Evolutionary conservation across 208 protist species (phyloP).

Genomic region (Naegleria lovaniensis): DNA sequence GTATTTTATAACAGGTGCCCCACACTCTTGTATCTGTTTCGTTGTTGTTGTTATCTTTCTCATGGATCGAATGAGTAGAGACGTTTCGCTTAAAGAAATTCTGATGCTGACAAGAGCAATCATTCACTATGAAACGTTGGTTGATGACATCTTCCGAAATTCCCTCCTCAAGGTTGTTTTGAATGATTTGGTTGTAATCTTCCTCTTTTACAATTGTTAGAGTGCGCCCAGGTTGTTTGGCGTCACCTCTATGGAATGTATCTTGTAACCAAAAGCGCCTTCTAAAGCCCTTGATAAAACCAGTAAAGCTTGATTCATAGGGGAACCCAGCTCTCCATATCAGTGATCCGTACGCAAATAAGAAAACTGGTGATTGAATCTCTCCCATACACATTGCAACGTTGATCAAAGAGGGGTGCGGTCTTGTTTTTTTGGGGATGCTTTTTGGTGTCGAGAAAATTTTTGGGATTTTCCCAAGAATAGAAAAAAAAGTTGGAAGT

Average conservation of each 20-base stretch:
- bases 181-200: not conserved
- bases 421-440: too few relatives aligned
- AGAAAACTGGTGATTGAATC: not conserved
- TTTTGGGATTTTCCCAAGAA: too few relatives aligned
- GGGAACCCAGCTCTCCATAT: slow-evolving; percentile 5
- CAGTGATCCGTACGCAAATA: not conserved
- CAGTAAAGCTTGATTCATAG: not conserved
- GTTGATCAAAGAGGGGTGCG: too few relatives aligned
- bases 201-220: not conserved
- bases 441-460: too few relatives aligned
- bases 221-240: not conserved
- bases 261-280: not conserved
- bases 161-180: not conserved
- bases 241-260: not conserved
- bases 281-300: not conserved
- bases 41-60: too few relatives aligned
- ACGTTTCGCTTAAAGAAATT: not conserved
- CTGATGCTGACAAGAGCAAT: not conserved
- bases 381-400: not conserved
- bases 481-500: too few relatives aligned
- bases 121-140: too few relatives aligned
- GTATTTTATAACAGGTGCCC: not conserved
- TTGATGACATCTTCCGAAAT: too few relatives aligned
- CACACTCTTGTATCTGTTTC: not conserved
- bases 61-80: too few relatives aligned